Evolutionary conservation across 2,329 filamentous ascomycete genomes (phyloP), one percentile per base, ranked within the genome.

Genomic region (Colletotrichum truncatum): DNA sequence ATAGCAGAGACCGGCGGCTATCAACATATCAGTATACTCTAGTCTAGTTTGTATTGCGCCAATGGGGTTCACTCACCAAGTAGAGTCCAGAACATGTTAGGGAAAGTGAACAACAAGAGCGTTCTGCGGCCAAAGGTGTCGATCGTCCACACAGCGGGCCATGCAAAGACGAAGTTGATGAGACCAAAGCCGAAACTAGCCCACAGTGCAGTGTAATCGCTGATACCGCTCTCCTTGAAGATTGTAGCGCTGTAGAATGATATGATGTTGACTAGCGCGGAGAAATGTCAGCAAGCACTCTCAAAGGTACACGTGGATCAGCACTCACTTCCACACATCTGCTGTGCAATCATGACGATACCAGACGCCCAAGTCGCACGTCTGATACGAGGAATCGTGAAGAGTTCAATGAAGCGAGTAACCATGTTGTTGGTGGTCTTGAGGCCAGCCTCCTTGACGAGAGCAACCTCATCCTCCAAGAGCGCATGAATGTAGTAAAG

Each of bases 321-420:
- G 6, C 23, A 70, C 72, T 71, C 75, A 71, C 72, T 84, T 39
- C 86, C 87, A 65, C 86, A 88, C 79, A 90, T 84, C 71, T 90
- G 87, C 70, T 90, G 87, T 0, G 79, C 80, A 69, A 89, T 87
- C 89, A 93, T 93, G 69, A 92, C 89, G 1, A 86, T 86, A 67
- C 86, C 87, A 0, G 89, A 88, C 2, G 90, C 91, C 55, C 88
- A 82, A 0, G 89, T 91, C 0, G 91, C 91, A 39, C 87, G 82
- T 5, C 87, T 80, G 7, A 87, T 79, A 32, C 88, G 80, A 1
- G 87, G 83, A 51, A 89, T 82, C 1, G 84, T 87, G 68, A 89
- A 87, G 1, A 87, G 76, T 70, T 90, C 85, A 18, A 82, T 64
- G 43, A 87, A 84, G 14, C 87, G 84, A 8, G 79, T 84, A 39